Conservation (phyloP, 169 alveolate species). For the Plasmodium adleri region DNA sequence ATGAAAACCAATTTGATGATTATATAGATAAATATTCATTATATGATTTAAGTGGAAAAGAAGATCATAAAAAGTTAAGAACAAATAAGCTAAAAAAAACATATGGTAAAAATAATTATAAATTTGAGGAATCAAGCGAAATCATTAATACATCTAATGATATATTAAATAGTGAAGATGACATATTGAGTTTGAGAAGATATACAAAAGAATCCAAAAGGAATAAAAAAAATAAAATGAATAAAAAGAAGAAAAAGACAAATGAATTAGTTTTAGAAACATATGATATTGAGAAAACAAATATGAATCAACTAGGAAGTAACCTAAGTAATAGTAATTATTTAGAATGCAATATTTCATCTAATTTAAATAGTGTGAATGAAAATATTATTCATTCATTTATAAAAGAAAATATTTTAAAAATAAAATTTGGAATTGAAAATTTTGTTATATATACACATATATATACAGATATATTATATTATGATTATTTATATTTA, state of each 20-base stretch:
- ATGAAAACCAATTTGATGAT: background rate
- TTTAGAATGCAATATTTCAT: conserved; percentile 27
- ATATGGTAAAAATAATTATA: background rate
- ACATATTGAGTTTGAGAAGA: background rate
- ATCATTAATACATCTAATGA: background rate
- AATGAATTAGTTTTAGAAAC: background rate
- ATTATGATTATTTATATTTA: conserved; percentile 62
- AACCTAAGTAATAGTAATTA: background rate
- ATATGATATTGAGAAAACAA: no score
- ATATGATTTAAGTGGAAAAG: conserved; percentile 3
- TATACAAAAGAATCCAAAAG: background rate
- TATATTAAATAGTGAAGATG: background rate
- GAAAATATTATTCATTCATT: conserved; percentile 32
- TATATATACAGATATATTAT: conserved; percentile 70
- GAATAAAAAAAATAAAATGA: background rate
- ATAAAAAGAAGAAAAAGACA: background rate
- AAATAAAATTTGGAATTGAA: conserved; percentile 21
- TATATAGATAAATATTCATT: background rate
- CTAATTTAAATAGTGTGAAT: conserved; percentile 39
- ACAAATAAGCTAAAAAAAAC: background rate
- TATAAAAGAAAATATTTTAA: conserved; percentile 46
- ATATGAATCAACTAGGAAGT: background rate
- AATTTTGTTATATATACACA: conserved; percentile 60
- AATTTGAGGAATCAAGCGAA: background rate
- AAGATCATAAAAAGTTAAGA: background rate